Evolutionary conservation across 208 protist species (phyloP).

Genomic region (Trypanosoma theileri): DNA sequence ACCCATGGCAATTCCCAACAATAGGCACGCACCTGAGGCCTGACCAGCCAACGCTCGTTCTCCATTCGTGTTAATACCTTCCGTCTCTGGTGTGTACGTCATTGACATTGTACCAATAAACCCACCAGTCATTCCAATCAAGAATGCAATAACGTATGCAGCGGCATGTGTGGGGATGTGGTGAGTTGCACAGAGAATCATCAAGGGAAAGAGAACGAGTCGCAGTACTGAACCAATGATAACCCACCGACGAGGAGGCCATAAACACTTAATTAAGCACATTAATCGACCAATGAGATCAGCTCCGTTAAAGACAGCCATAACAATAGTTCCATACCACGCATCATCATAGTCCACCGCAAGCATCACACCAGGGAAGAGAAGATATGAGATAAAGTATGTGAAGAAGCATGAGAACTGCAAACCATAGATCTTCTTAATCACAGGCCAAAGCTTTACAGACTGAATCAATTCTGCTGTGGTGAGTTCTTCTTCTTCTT

Average conservation of each 20-base stretch:
- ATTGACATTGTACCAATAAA: conserved; percentile 76
- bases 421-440: conserved; percentile 76
- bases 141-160: conserved; percentile 50
- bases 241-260: conserved; percentile 33
- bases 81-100: conserved; percentile 63
- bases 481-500: conserved; percentile 24
- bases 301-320: conserved; percentile 68
- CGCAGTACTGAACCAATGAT: conserved; percentile 27
- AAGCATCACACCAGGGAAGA: conserved; percentile 77
- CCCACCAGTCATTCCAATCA: conserved; percentile 72
- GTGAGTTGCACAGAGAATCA: conserved; percentile 66
- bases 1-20: conserved; percentile 60
- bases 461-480: conserved; percentile 65
- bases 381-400: conserved; percentile 65
- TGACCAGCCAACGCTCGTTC: conserved; percentile 70
- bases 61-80: conserved; percentile 43
- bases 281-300: conserved; percentile 58
- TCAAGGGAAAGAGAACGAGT: conserved; percentile 66
- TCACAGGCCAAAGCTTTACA: conserved; percentile 56
- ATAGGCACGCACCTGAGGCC: conserved; percentile 50
- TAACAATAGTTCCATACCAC: conserved; percentile 77
- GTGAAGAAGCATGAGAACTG: conserved; percentile 68
- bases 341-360: conserved; percentile 45
- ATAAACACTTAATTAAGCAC: conserved; percentile 48
- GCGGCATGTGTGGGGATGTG: conserved; percentile 52